Conservation (phyloP, 2,329 filamentous ascomycete genomes). For the Pochonia chlamydosporia region DNA sequence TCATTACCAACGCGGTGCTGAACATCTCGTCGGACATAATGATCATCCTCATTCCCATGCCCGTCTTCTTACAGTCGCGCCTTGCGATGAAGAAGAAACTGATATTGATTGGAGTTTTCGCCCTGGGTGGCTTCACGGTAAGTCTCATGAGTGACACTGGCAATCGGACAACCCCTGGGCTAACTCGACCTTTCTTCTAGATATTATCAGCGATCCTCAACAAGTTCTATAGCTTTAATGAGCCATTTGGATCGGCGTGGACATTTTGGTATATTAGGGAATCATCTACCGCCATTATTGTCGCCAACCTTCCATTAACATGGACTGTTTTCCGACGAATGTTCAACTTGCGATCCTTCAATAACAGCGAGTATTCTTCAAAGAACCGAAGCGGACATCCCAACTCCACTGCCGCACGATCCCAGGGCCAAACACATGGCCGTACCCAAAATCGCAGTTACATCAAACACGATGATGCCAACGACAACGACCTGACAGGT, state of each 20-base stretch:
- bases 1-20: conserved; percentile 52
- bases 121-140: conserved; percentile 41
- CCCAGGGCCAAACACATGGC: conserved; percentile 17
- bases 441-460: background rate
- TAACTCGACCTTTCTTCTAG: conserved; percentile 16
- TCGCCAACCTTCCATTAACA: conserved; percentile 35
- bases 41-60: conserved; percentile 54
- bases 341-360: conserved; percentile 25
- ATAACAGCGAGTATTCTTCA: conserved; percentile 11
- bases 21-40: conserved; percentile 56
- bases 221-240: conserved; percentile 36
- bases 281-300: conserved; percentile 38
- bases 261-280: conserved; percentile 41
- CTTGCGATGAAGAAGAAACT: conserved; percentile 46
- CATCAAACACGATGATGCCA: conserved; percentile 1
- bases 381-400: conserved; percentile 8
- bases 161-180: background rate
- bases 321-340: conserved; percentile 35
- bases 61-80: conserved; percentile 43
- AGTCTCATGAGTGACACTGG: conserved; percentile 11
- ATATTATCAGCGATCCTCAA: conserved; percentile 44
- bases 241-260: conserved; percentile 33
- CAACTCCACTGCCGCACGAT: background rate
- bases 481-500: conserved; percentile 19
- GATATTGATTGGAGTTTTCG: conserved; percentile 41